These are phyloP conservation scores for Phytophthora vignae DNA, from an alignment of 352 stramenopile species.

Conservation along the genomic window DNA sequence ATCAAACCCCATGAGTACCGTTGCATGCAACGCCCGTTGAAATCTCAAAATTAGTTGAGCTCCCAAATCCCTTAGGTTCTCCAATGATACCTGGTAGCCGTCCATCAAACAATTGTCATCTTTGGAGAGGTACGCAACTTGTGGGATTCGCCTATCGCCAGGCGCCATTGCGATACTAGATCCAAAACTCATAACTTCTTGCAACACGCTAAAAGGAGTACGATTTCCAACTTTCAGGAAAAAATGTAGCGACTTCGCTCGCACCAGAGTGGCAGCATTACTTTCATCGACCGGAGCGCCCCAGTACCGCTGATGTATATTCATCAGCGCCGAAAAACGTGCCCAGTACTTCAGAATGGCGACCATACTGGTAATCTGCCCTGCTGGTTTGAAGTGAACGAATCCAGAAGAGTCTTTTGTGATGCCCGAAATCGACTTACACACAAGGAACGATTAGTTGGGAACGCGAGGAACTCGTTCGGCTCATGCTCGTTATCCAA, in stretches of 20 bases:
- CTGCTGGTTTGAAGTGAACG: not conserved
- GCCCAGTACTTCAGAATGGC: not conserved
- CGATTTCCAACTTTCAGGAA: not conserved
- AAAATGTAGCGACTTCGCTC: not conserved
- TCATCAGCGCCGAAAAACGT: not conserved
- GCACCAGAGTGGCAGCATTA: not conserved
- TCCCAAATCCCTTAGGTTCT: not conserved
- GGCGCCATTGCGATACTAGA: not conserved
- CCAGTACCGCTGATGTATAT: not conserved
- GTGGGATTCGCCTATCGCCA: not conserved
- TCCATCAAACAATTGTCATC: not conserved
- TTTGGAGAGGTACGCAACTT: not conserved
- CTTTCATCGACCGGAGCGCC: not conserved
- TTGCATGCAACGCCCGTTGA: not conserved
- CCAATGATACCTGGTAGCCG: not conserved
- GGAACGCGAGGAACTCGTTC: not conserved
- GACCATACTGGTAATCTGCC: not conserved
- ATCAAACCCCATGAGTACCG: not conserved
- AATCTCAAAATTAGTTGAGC: not conserved
- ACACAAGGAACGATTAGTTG: not conserved
- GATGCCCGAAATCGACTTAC: not conserved
- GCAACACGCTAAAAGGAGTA: not conserved
- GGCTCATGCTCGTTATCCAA: not conserved
- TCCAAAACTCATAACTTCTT: constrained; percentile 1
- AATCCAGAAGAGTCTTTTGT: not conserved